Conservation (phyloP, 1,139 yeast genomes). For the Magnusiomyces ingens region DNA sequence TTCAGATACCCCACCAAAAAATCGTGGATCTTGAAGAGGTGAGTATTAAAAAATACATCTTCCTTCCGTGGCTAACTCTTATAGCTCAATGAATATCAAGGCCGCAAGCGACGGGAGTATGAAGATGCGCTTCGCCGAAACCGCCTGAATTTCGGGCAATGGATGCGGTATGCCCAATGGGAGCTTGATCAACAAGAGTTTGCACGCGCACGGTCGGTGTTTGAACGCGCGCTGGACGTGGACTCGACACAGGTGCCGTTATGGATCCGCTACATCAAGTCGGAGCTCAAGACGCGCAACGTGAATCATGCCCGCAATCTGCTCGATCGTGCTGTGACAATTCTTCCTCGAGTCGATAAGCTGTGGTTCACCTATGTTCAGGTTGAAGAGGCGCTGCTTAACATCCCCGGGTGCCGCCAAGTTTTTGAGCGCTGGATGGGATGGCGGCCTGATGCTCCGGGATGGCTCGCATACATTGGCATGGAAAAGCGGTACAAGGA, state of each 20-base stretch:
- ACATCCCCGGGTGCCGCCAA: conserved; percentile 53
- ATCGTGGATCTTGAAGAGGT: conserved; percentile 71
- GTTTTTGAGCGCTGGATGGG: conserved; percentile 76
- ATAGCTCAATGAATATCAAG: conserved; percentile 57
- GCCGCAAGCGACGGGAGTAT: conserved; percentile 69
- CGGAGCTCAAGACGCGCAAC: conserved; percentile 65
- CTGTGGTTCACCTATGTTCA: conserved; percentile 74
- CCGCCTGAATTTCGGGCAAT: conserved; percentile 73
- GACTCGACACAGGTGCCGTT: conserved; percentile 68
- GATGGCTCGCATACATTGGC: conserved; percentile 70
- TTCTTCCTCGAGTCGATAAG: conserved; percentile 73
- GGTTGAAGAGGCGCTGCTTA: conserved; percentile 73
- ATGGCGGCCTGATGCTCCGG: conserved; percentile 51
- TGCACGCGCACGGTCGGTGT: conserved; percentile 71
- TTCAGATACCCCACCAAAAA: conserved; percentile 39
- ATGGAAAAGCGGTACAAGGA: conserved; percentile 68
- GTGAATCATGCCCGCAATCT: conserved; percentile 86
- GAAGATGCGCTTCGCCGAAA: conserved; percentile 83
- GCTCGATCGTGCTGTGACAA: conserved; percentile 67
- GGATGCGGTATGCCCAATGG: conserved; percentile 90
- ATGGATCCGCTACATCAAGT: conserved; percentile 79
- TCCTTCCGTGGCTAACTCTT: neutral
- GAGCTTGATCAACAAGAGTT: conserved; percentile 76
- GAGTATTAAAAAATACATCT: conserved; percentile 12
- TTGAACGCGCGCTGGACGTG: conserved; percentile 81